Evolutionary conservation across 1,284 basidiomycete species (phyloP), one percentile per base, ranked within the genome.

Genomic region (Puccinia hordei): DNA sequence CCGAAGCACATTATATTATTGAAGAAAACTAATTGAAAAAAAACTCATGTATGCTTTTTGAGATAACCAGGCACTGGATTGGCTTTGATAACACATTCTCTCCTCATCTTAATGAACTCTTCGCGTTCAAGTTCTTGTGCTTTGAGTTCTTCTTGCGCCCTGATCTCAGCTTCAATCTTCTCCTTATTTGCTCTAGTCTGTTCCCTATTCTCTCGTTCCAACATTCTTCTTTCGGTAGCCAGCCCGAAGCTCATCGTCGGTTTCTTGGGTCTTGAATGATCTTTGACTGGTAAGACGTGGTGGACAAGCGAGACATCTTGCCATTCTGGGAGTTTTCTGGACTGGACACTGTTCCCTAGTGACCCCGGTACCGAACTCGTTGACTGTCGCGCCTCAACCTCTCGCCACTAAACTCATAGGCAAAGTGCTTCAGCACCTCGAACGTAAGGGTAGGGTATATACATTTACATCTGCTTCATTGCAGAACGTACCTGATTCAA

Each of bases 281-380:
- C 76, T 41, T 71, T 79, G 35, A 79, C 76, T 10, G 76, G 76
- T 41, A 79, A 71, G n/a, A 57, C 66, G 51, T 79, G 76, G n/a
- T 79, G 76, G 5, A 79, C 76, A 53, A 79, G 65, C 27, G 76
- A 79, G 17, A 79, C 76, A 30, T 79, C 76, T 44, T 79, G 51
- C 76, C 76, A 79, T 71, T 63, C 59, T 41, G 49, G 44, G 10
- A 61, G 38, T 13, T 63, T 74, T 22, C 49, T 68, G 1, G 61
- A 53, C 61, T 66, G 61, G 33, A 53, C 51, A 17, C 68, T 71
- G n/a, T 38, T 49, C 15, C 51, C 24, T 19, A 71, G 46, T 17
- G 68, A 71, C 3, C 63, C 63, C 1, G 41, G 12, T 63, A 46
- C 17, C 15, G 35, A 55, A 12, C 13, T 63, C n/a, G 44, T 55